These are phyloP conservation scores for Tilletia indica DNA, from an alignment of 1,284 basidiomycete genomes.

Conservation along the genomic window DNA sequence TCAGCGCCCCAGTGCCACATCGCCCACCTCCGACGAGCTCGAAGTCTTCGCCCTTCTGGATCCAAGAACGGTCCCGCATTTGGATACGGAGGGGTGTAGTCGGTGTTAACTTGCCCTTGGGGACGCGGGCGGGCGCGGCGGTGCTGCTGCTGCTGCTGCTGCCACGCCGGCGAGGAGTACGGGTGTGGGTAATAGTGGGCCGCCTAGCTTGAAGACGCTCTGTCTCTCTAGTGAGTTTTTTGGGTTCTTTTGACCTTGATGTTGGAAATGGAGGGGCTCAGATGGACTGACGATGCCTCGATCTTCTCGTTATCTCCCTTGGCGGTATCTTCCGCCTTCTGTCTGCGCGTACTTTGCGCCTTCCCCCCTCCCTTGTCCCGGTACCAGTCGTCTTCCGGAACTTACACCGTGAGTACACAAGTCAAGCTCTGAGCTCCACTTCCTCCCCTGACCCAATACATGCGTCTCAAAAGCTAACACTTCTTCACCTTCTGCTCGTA, in stretches of 20 bases:
- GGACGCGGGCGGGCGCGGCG: neutral
- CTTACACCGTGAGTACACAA: conserved; percentile 24
- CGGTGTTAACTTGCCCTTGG: neutral
- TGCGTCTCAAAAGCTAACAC: neutral
- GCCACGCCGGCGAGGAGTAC: neutral
- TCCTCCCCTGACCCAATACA: too few relatives aligned
- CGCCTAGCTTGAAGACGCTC: neutral
- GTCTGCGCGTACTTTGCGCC: conserved; percentile 25
- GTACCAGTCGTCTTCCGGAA: conserved; percentile 43
- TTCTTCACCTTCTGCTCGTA: neutral
- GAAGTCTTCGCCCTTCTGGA: neutral
- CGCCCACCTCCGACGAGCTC: neutral
- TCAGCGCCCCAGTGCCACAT: neutral
- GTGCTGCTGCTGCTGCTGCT: too few relatives aligned
- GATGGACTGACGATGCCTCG: too few relatives aligned
- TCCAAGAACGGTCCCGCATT: neutral
- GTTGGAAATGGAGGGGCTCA: neutral
- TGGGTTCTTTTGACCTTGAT: neutral
- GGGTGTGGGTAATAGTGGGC: neutral
- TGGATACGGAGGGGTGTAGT: conserved; percentile 1
- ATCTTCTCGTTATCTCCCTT: neutral
- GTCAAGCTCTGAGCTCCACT: neutral
- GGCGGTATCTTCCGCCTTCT: too few relatives aligned
- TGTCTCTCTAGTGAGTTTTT: conserved; percentile 6
- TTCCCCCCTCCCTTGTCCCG: conserved; percentile 22